A percentile compares a stretch with the other conserved stretches of the same genome.
These are phyloP conservation scores for Marasmius oreades DNA, from an alignment of 1,284 basidiomycete species.

Conservation along the genomic window DNA sequence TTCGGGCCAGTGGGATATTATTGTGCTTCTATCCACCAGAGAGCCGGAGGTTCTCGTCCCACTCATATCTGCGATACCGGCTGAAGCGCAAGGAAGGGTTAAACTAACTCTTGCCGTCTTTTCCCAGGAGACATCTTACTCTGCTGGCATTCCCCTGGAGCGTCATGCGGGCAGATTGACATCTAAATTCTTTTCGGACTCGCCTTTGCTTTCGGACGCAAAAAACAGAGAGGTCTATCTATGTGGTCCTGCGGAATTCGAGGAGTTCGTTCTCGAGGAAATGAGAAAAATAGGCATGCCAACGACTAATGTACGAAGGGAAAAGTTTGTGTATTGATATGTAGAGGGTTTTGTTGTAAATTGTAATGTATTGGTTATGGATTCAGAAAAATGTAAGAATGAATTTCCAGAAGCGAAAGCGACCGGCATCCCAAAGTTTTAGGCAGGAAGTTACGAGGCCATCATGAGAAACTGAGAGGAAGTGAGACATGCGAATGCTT, in stretches of 20 bases:
- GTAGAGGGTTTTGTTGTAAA: not conserved
- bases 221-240: conserved; percentile 28
- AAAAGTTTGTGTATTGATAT: conserved; percentile 36
- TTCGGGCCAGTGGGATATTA: conserved; percentile 31
- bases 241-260: conserved; percentile 38
- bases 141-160: conserved; percentile 16
- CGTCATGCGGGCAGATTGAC: conserved; percentile 27
- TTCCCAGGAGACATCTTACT: conserved; percentile 6
- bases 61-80: conserved; percentile 29
- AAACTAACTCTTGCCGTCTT: conserved; percentile 2
- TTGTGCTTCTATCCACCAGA: conserved; percentile 43
- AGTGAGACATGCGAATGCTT: too few species aligned
- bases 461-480: too few species aligned
- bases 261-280: conserved; percentile 25
- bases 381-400: too few species aligned
- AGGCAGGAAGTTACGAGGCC: too few species aligned
- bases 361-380: not conserved
- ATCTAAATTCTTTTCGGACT: conserved; percentile 22
- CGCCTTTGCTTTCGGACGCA: conserved; percentile 10
- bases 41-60: conserved; percentile 45
- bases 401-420: too few species aligned
- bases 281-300: conserved; percentile 28
- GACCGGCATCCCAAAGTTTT: too few species aligned
- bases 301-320: conserved; percentile 25
- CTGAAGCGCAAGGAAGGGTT: conserved; percentile 3